Evolutionary conservation across 2,329 filamentous ascomycete genomes (phyloP).

Genomic region (Bertia moriformis): DNA sequence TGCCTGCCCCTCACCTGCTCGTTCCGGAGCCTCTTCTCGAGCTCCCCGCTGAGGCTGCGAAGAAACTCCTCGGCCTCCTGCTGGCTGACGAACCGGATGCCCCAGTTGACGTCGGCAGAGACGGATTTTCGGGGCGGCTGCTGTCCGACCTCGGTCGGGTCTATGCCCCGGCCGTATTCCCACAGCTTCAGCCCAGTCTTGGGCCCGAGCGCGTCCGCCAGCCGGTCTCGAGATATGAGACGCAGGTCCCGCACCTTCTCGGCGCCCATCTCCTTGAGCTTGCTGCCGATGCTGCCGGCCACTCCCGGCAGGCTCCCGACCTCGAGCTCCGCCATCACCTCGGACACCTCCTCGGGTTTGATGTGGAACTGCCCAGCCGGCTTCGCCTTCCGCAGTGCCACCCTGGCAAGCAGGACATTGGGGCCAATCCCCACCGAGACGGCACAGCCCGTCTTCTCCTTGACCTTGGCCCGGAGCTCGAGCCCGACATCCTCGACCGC

Average conservation of each 20-base stretch:
- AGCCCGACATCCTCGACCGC: constrained; percentile 55
- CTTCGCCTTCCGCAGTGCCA: constrained; percentile 81
- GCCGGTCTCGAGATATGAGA: constrained; percentile 58
- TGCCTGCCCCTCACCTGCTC: constrained; percentile 78
- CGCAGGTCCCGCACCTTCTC: constrained; percentile 73
- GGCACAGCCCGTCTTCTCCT: constrained; percentile 63
- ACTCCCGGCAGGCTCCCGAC: constrained; percentile 80
- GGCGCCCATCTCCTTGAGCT: constrained; percentile 75
- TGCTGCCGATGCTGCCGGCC: constrained; percentile 76
- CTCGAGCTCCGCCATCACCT: constrained; percentile 62
- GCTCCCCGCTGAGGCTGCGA: constrained; percentile 67
- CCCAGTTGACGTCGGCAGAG: constrained; percentile 96
- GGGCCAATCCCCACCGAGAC: constrained; percentile 86
- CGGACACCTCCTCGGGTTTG: constrained; percentile 63
- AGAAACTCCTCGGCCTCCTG: constrained; percentile 90
- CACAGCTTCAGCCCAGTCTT: constrained; percentile 86
- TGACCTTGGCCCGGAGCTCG: constrained; percentile 53
- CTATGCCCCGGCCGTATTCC: constrained; percentile 81
- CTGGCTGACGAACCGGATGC: constrained; percentile 83
- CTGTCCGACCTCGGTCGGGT: constrained; percentile 71
- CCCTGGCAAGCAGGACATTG: constrained; percentile 82
- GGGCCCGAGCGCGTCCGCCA: constrained; percentile 63
- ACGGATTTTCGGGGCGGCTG: constrained; percentile 81
- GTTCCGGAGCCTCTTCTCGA: constrained; percentile 66
- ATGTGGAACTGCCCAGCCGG: constrained; percentile 86